phyloP scores from a whole-genome alignment of 1,284 basidiomycete species.

The Somion occarium region DNA sequence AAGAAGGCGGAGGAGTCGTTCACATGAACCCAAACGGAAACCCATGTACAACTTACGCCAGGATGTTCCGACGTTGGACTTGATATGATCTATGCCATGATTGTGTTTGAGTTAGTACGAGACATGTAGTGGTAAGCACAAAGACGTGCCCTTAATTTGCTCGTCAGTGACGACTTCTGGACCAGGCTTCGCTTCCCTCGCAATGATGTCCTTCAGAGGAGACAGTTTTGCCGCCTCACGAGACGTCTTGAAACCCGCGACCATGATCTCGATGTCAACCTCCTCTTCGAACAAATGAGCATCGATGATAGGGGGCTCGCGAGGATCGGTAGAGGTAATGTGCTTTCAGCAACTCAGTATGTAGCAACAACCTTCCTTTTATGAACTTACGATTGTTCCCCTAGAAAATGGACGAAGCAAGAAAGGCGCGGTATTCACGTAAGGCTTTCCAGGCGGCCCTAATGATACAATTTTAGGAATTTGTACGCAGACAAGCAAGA shows the following conservation, averaged over 20 bases:
- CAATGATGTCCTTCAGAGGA: slow-evolving; percentile 23
- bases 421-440: slow-evolving; percentile 24
- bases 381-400: slow-evolving; percentile 35
- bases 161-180: slow-evolving; percentile 20
- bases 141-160: slow-evolving; percentile 19
- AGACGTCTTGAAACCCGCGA: slow-evolving; percentile 45
- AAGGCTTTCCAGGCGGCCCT: slow-evolving; percentile 16
- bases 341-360: too few relatives aligned
- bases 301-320: slow-evolving; percentile 37
- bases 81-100: too few relatives aligned
- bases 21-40: too few relatives aligned
- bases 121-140: too few relatives aligned
- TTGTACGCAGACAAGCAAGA: too few relatives aligned
- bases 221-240: slow-evolving; percentile 7
- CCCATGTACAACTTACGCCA: too few relatives aligned
- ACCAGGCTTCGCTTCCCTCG: slow-evolving; percentile 34
- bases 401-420: slow-evolving; percentile 22
- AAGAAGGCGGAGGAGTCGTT: too few relatives aligned
- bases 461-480: too few relatives aligned
- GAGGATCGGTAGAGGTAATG: slow-evolving; percentile 34
- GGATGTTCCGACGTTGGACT: too few relatives aligned
- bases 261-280: slow-evolving; percentile 39
- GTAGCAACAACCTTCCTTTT: too few relatives aligned
- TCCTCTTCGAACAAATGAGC: slow-evolving; percentile 44
- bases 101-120: too few relatives aligned